Conservation (phyloP, 768 basidiomycete genomes). For the Panus rudis region DNA sequence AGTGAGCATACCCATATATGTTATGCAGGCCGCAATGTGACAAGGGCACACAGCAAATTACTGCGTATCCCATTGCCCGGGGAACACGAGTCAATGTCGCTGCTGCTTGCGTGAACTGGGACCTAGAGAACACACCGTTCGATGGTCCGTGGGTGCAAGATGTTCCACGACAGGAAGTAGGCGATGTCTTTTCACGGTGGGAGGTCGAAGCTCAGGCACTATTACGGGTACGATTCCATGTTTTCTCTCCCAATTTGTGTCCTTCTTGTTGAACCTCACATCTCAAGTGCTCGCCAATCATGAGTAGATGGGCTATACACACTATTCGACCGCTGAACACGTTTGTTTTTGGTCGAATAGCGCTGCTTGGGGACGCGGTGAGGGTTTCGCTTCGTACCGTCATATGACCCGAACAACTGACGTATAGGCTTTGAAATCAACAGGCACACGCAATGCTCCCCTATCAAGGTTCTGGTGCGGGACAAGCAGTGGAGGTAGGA, state of each 20-base stretch:
- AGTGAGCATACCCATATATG: slow-evolving; percentile 11
- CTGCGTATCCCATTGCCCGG: slow-evolving; percentile 54
- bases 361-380: slow-evolving; percentile 36
- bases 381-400: slow-evolving; percentile 1
- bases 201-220: slow-evolving; percentile 55
- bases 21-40: too few relatives aligned
- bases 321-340: slow-evolving; percentile 43
- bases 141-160: slow-evolving; percentile 44
- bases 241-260: background rate
- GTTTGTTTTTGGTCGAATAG: slow-evolving; percentile 47
- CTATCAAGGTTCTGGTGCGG: slow-evolving; percentile 38
- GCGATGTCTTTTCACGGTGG: slow-evolving; percentile 40
- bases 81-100: slow-evolving; percentile 58
- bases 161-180: slow-evolving; percentile 38
- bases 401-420: background rate
- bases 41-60: slow-evolving; percentile 44
- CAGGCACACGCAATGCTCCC: slow-evolving; percentile 35
- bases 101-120: slow-evolving; percentile 44
- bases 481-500: slow-evolving; percentile 36
- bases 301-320: slow-evolving; percentile 60
- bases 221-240: slow-evolving; percentile 34
- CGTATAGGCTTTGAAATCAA: background rate
- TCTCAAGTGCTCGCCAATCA: slow-evolving; percentile 43
- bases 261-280: background rate
- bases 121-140: slow-evolving; percentile 44